A percentile compares a stretch with the other conserved stretches of the same genome.
These are phyloP conservation scores for Solanum rostratum DNA, from an alignment of 257 asterid genomes.

Conservation along the genomic window DNA sequence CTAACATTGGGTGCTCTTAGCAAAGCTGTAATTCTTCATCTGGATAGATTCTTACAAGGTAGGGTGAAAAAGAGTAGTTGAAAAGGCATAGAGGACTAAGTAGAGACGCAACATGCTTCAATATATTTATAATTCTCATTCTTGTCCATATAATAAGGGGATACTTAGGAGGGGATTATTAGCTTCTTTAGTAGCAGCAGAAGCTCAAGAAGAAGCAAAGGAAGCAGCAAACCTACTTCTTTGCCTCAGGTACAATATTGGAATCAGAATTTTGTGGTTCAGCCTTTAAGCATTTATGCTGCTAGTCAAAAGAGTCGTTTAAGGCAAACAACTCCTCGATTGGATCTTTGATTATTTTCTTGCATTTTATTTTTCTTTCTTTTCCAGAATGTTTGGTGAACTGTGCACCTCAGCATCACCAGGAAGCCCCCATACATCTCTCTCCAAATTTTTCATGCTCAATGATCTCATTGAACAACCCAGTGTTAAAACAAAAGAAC, in stretches of 20 bases:
- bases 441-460: constrained; percentile 58
- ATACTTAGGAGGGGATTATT: constrained; percentile 52
- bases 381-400: constrained; percentile 61
- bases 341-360: not conserved
- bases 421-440: constrained; percentile 41
- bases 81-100: not conserved
- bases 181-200: constrained; percentile 65
- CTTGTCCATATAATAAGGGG: constrained; percentile 26
- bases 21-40: not conserved
- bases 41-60: not conserved
- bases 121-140: not conserved
- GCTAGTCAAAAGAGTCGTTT: not conserved
- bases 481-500: constrained; percentile 24
- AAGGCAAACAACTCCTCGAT: not conserved
- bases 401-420: constrained; percentile 65
- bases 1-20: not conserved
- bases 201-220: constrained; percentile 78
- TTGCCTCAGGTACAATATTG: constrained; percentile 50
- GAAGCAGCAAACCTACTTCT: constrained; percentile 56
- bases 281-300: not conserved
- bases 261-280: not conserved
- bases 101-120: not conserved
- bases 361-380: not conserved
- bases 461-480: constrained; percentile 55
- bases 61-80: not conserved